Conservation (phyloP, 2,329 filamentous ascomycete species). For the Trichoderma polysporum region DNA sequence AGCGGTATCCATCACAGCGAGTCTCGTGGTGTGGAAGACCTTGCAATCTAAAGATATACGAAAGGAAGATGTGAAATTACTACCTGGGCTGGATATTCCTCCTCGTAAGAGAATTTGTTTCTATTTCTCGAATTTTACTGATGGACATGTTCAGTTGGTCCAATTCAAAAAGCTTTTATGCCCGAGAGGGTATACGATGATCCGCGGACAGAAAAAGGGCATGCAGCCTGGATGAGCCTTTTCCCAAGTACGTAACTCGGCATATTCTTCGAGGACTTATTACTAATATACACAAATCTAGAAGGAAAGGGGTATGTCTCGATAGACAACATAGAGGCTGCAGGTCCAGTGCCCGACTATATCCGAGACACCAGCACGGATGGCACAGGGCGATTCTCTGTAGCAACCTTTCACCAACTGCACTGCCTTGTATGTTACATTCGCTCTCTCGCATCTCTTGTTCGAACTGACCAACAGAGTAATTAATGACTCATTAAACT, state of each 20-base stretch:
- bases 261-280: background rate
- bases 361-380: conserved; percentile 3
- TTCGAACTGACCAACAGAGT: no score
- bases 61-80: background rate
- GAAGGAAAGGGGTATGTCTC: conserved; percentile 15
- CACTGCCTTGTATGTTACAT: conserved; percentile 2
- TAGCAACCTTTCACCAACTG: conserved; percentile 6
- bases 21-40: conserved; percentile 5
- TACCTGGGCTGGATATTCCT: conserved; percentile 4
- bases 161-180: conserved; percentile 13
- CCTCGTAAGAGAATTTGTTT: background rate
- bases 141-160: background rate
- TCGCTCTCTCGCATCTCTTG: background rate
- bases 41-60: background rate
- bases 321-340: conserved; percentile 14
- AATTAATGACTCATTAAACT: background rate
- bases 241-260: background rate
- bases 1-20: background rate
- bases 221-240: conserved; percentile 5
- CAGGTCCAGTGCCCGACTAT: conserved; percentile 10
- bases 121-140: background rate
- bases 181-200: conserved; percentile 15
- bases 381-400: conserved; percentile 10
- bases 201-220: conserved; percentile 3
- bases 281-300: background rate